These are phyloP conservation scores for Colletotrichum cordylinicola DNA, from an alignment of 2,329 filamentous ascomycete species.

Conservation along the genomic window DNA sequence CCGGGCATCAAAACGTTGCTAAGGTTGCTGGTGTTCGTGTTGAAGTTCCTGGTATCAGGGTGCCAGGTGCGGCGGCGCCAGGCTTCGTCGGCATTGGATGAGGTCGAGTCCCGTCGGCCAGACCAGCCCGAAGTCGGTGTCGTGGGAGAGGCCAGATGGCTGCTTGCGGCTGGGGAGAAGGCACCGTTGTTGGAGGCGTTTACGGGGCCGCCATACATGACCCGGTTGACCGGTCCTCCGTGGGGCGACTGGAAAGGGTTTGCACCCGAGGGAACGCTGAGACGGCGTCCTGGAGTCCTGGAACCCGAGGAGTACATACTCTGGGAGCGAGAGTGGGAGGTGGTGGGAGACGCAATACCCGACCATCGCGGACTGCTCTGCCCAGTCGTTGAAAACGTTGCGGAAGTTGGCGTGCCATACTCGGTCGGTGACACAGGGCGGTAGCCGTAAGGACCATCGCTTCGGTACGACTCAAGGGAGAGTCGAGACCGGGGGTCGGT, in stretches of 20 bases:
- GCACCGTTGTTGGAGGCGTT: slow-evolving; percentile 61
- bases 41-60: slow-evolving; percentile 73
- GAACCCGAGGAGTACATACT: slow-evolving; percentile 72
- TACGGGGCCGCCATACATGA: slow-evolving; percentile 57
- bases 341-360: slow-evolving; percentile 73
- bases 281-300: slow-evolving; percentile 72
- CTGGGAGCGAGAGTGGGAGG: slow-evolving; percentile 71
- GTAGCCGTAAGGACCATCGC: slow-evolving; percentile 70
- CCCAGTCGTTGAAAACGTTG: slow-evolving; percentile 75
- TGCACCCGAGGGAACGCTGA: slow-evolving; percentile 80
- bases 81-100: slow-evolving; percentile 72
- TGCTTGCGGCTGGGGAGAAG: slow-evolving; percentile 62
- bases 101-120: slow-evolving; percentile 66
- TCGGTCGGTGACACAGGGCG: slow-evolving; percentile 73
- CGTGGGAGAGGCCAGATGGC: slow-evolving; percentile 70
- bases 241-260: slow-evolving; percentile 77
- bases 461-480: slow-evolving; percentile 72
- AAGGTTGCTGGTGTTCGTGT: slow-evolving; percentile 70
- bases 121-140: slow-evolving; percentile 67
- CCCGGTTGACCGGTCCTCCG: slow-evolving; percentile 59
- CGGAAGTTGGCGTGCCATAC: slow-evolving; percentile 83
- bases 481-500: slow-evolving; percentile 69
- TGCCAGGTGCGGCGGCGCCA: slow-evolving; percentile 91
- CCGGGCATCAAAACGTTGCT: slow-evolving; percentile 77
- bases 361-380: slow-evolving; percentile 81